A percentile compares a stretch with the other conserved stretches of the same genome.
Evolutionary conservation across 306 rosid species (phyloP).

Genomic region (Rubus idaeus): DNA sequence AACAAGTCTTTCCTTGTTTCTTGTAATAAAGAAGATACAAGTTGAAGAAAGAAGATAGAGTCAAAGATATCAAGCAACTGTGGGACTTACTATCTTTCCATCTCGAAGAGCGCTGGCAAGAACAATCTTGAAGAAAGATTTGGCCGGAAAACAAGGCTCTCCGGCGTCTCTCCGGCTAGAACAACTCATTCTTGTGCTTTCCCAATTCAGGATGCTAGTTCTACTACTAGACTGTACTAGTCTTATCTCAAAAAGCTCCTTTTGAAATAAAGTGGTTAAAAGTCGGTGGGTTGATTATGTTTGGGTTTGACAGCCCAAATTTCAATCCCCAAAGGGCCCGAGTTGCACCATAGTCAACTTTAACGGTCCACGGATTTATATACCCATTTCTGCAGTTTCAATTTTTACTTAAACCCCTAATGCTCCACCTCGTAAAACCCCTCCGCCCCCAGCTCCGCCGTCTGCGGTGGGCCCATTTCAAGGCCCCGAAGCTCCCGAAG

Average conservation of each 20-base stretch:
- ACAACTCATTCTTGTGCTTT: neutral
- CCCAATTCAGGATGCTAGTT: too few species aligned
- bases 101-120: neutral
- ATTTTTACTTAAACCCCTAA: neutral
- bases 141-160: neutral
- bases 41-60: neutral
- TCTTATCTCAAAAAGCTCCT: too few species aligned
- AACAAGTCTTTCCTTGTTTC: too few species aligned
- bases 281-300: too few species aligned
- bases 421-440: conserved; percentile 19
- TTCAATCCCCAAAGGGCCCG: too few species aligned
- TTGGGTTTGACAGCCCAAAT: too few species aligned
- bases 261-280: too few species aligned
- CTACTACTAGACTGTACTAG: too few species aligned
- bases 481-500: conserved; percentile 29
- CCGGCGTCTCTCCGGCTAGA: neutral
- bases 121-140: neutral
- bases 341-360: too few species aligned
- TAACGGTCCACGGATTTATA: too few species aligned
- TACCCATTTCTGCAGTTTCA: too few species aligned
- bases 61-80: neutral
- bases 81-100: neutral
- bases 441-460: conserved; percentile 27
- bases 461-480: conserved; percentile 43
- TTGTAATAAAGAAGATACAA: neutral